These are phyloP conservation scores for Lecanicillium sp. DNA, from an alignment of 2,329 filamentous ascomycete species.

Conservation along the genomic window DNA sequence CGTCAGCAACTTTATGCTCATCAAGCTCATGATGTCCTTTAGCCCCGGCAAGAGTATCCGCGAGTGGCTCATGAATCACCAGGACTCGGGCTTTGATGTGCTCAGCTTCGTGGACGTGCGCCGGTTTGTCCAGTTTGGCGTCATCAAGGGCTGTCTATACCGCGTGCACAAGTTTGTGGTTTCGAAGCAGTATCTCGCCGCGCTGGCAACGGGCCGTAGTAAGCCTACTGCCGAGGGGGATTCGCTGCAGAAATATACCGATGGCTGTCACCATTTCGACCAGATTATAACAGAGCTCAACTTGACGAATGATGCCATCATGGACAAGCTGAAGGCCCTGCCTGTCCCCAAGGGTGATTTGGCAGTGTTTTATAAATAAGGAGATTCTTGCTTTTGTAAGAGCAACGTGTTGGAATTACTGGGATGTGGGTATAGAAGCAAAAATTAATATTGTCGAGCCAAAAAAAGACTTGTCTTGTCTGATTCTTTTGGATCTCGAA, in stretches of 20 bases:
- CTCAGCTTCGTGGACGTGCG: slow-evolving; percentile 77
- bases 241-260: slow-evolving; percentile 57
- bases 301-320: slow-evolving; percentile 60
- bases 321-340: slow-evolving; percentile 56
- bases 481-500: too few relatives aligned
- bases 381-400: neutral
- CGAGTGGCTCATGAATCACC: slow-evolving; percentile 76
- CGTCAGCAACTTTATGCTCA: slow-evolving; percentile 55
- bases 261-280: slow-evolving; percentile 71
- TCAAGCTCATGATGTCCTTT: slow-evolving; percentile 80
- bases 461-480: neutral
- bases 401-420: neutral
- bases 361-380: slow-evolving; percentile 45
- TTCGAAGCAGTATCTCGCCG: slow-evolving; percentile 51
- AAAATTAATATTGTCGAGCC: too few relatives aligned
- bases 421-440: neutral
- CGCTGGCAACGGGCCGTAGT: slow-evolving; percentile 45
- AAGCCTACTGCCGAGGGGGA: slow-evolving; percentile 32
- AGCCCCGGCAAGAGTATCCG: slow-evolving; percentile 75
- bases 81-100: slow-evolving; percentile 54
- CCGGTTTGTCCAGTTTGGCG: slow-evolving; percentile 87
- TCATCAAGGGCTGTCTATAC: slow-evolving; percentile 92
- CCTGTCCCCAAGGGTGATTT: slow-evolving; percentile 43
- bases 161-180: slow-evolving; percentile 87
- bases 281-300: slow-evolving; percentile 73